Conservation (phyloP, 225 moss, liverwort and hornwort genomes). For the Marchantia polymorpha region DNA sequence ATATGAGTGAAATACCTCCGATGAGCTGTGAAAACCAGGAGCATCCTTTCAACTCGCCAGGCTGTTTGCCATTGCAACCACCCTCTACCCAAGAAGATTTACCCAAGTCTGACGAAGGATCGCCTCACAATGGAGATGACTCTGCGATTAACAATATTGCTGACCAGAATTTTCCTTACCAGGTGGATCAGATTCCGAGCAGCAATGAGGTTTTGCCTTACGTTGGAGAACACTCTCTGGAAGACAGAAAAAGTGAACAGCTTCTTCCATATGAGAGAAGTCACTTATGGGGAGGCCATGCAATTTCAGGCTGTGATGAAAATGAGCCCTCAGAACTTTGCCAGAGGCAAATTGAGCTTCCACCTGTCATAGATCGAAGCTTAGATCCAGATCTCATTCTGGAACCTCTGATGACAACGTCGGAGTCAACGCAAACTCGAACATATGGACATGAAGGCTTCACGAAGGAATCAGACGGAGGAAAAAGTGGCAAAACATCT, state of each 20-base stretch:
- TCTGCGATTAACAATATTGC: constrained; percentile 1
- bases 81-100: neutral
- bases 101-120: neutral
- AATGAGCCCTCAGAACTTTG: neutral
- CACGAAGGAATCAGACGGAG: no score
- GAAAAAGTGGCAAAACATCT: no score
- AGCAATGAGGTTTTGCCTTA: neutral
- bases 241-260: neutral
- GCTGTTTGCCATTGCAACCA: neutral
- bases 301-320: neutral
- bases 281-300: neutral
- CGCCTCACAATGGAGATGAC: neutral
- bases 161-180: neutral
- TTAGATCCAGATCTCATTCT: neutral
- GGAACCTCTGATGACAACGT: neutral
- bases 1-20: neutral
- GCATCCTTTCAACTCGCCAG: neutral
- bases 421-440: no score
- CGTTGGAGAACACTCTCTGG: neutral
- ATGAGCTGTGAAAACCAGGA: neutral
- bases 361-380: neutral
- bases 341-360: neutral
- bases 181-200: neutral
- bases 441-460: no score
- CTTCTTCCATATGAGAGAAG: neutral